These are phyloP conservation scores for Penicillium pancosmium DNA, from an alignment of 495 filamentous ascomycete genomes.

Conservation along the genomic window DNA sequence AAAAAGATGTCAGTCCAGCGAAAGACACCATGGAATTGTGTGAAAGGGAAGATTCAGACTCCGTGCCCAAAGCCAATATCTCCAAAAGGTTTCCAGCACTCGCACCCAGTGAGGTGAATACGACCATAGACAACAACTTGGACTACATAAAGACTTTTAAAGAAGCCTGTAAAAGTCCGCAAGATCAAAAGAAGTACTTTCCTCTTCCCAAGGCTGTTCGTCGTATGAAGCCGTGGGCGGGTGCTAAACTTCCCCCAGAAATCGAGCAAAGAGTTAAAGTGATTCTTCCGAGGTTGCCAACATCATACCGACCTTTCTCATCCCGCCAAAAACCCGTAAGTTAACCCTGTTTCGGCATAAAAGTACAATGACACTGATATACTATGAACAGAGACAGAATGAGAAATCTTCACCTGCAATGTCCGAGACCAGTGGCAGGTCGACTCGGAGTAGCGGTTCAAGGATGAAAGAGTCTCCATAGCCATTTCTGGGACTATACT, in stretches of 20 bases:
- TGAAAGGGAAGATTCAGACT: background rate
- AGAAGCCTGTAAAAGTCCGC: background rate
- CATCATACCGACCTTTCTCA: constrained; percentile 2
- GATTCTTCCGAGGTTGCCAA: background rate
- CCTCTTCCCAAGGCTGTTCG: constrained; percentile 12
- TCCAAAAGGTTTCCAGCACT: background rate
- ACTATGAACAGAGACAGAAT: too few relatives aligned
- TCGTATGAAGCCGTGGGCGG: constrained; percentile 20
- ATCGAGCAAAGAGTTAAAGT: background rate
- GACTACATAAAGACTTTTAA: constrained; percentile 4
- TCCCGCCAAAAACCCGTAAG: background rate
- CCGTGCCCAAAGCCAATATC: background rate
- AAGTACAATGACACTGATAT: too few relatives aligned
- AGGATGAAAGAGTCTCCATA: too few relatives aligned
- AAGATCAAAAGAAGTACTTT: constrained; percentile 7
- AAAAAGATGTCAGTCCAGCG: background rate
- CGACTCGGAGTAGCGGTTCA: too few relatives aligned
- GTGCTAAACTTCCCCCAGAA: background rate
- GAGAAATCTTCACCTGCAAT: too few relatives aligned
- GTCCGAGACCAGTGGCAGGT: too few relatives aligned
- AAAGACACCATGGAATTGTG: background rate
- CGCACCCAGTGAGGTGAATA: background rate
- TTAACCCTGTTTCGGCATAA: background rate
- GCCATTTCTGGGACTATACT: too few relatives aligned
- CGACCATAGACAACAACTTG: background rate